Conservation (phyloP, 2,329 filamentous ascomycete species). For the Trichoderma guizhouense region DNA sequence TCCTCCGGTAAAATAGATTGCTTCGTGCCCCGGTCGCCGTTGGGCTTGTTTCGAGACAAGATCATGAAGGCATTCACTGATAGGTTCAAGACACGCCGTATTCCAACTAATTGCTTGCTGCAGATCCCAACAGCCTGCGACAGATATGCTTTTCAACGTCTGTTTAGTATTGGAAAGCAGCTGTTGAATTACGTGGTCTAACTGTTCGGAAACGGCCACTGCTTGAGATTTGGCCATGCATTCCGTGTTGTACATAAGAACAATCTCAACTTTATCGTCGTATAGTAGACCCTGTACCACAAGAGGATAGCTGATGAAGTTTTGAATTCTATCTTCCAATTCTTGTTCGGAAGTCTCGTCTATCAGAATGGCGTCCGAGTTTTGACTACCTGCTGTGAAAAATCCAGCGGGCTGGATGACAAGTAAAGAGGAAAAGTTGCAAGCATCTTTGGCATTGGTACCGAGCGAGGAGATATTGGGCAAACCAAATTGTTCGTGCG, state of each 20-base stretch:
- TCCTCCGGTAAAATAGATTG: constrained; percentile 3
- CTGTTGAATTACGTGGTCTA: background rate
- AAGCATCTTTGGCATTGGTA: constrained; percentile 18
- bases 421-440: constrained; percentile 14
- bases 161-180: background rate
- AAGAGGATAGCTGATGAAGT: constrained; percentile 10
- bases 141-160: background rate
- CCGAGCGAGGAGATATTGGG: constrained; percentile 26
- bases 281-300: background rate
- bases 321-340: background rate
- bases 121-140: constrained; percentile 6
- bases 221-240: background rate
- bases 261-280: background rate
- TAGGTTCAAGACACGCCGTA: background rate
- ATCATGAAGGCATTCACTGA: background rate
- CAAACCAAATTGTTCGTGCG: constrained; percentile 27
- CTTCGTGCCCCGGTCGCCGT: constrained; percentile 3
- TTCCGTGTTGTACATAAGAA: constrained; percentile 1
- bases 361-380: background rate
- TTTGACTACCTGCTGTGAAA: background rate
- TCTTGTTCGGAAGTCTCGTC: background rate
- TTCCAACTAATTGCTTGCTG: constrained; percentile 1
- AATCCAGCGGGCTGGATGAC: constrained; percentile 16
- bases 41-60: constrained; percentile 6
- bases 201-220: background rate